These are phyloP conservation scores for Tricladium varicosporioides DNA, from an alignment of 2,329 filamentous ascomycete species.

Conservation along the genomic window DNA sequence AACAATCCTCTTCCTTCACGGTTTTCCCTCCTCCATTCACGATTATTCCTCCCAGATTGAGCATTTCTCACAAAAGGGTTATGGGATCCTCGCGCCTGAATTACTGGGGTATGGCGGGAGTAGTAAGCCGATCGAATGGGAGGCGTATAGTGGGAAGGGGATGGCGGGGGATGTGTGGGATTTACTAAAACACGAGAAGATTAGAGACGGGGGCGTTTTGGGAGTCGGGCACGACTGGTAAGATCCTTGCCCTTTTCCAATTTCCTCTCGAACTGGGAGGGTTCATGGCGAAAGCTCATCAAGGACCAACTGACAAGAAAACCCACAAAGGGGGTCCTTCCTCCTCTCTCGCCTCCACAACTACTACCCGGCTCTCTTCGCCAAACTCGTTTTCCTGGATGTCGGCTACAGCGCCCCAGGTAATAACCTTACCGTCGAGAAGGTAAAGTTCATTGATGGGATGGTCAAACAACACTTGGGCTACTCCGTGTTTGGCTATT, in stretches of 20 bases:
- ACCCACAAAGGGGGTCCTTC: constrained; percentile 18
- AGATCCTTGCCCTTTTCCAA: neutral
- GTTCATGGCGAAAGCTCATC: too few relatives aligned
- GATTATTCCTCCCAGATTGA: constrained; percentile 37
- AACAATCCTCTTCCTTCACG: constrained; percentile 45
- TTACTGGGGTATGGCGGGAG: constrained; percentile 39
- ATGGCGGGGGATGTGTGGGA: constrained; percentile 37
- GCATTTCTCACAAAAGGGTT: constrained; percentile 32
- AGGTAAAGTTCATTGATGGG: constrained; percentile 14
- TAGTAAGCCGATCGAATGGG: constrained; percentile 29
- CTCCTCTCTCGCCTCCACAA: constrained; percentile 22
- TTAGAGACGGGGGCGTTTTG: constrained; percentile 9
- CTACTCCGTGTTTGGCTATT: constrained; percentile 23
- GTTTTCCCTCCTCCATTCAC: constrained; percentile 44
- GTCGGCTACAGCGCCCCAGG: constrained; percentile 17
- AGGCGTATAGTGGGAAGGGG: constrained; percentile 32
- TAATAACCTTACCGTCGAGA: constrained; percentile 8
- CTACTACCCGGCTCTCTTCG: constrained; percentile 14
- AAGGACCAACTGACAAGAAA: too few relatives aligned
- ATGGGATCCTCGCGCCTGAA: constrained; percentile 43
- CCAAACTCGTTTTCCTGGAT: constrained; percentile 21
- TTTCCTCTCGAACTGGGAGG: neutral
- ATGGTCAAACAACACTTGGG: constrained; percentile 13
- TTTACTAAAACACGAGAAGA: constrained; percentile 32
- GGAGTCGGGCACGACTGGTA: constrained; percentile 28